Evolutionary conservation across 164 flowering plant species (phyloP), one percentile per base, ranked within the genome.

Genomic region (Macadamia integrifolia): DNA sequence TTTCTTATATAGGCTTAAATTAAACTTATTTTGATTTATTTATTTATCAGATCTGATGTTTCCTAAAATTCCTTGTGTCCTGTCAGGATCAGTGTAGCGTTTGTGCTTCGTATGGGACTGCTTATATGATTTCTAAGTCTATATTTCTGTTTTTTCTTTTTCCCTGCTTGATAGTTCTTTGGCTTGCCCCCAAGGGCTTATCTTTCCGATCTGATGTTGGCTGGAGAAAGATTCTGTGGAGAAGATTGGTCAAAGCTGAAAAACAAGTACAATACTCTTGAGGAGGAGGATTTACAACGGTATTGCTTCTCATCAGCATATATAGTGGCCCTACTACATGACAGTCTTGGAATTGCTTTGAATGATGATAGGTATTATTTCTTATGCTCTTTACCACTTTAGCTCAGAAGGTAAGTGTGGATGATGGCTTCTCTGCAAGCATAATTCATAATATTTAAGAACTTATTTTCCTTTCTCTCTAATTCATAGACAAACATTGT

Each of bases 291-390:
- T 74, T 76, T 92, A 66, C 70, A 73, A 58, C 89, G 71, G 7
- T 90, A 88, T 74, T 94, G 99, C 76, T 94, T 94, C 80, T 92
- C 98, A 64, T 90, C 99, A 13, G 99, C 99, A 60, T 94, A 94
- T 78, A 94, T 92, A 64, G 88, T 92, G 60, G 97, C 99, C 65
- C 71, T 92, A 42, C 88, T 92, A 57, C 95, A 92, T 72, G 98
- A 92, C 71, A 83, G 96, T 69, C 91, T 92, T 71, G 98, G 90
- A 71, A 78, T 94, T 74, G 76, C 85, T 66, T 70, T 87, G 80
- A 82, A 92, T 69, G 98, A 94, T 70, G 69, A 73, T 63, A 90
- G 98, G 99, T 92, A 81, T 14, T 66, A 3, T n/a, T 4, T 7
- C n/a, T 31, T 8, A 31, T 15, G 3, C 40, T 62, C 60, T 49